A percentile compares a stretch with the other conserved stretches of the same genome.
These are phyloP conservation scores for Triticum aestivum DNA, from an alignment of 176 grass and related monocot species.

Conservation along the genomic window IWGSC_CS_RefSeq_v2.1 NC_057800.1:527898169-527898668, in stretches of 20 bases:
- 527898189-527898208: constrained; percentile 25
- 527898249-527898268: constrained; percentile 62
- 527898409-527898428: constrained; percentile 50
- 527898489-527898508: neutral
- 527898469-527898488: neutral
- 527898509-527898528: neutral
- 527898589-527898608: constrained; percentile 47
- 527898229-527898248: constrained; percentile 51
- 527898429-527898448: constrained; percentile 43
- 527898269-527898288: constrained; percentile 51
- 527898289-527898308: constrained; percentile 54
- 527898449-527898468: neutral
- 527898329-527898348: constrained; percentile 32
- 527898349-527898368: constrained; percentile 44
- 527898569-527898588: neutral
- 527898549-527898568: neutral
- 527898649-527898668: constrained; percentile 55
- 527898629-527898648: constrained; percentile 58
- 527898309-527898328: constrained; percentile 54
- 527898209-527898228: neutral
- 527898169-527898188: constrained; percentile 64
- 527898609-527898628: constrained; percentile 47
- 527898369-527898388: constrained; percentile 64
- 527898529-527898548: neutral
- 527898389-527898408: constrained; percentile 53